Conservation (phyloP, 169 alveolate genomes). For the Plasmodium fragile region DNA sequence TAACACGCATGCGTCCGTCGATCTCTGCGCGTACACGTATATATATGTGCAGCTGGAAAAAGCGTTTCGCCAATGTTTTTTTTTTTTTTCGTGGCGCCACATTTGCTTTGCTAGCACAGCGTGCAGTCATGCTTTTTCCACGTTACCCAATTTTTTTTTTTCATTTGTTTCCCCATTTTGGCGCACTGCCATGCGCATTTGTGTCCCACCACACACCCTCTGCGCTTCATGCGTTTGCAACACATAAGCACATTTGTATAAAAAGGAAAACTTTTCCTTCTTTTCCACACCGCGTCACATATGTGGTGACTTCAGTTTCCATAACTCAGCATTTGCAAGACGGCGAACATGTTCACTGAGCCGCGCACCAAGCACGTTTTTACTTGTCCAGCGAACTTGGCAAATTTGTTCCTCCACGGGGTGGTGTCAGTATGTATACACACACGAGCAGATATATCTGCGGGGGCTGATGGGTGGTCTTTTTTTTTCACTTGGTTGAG, state of each 20-base stretch:
- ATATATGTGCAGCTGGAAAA: neutral
- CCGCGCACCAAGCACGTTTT: neutral
- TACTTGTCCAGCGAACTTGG: neutral
- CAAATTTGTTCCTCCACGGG: neutral
- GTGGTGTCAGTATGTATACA: neutral
- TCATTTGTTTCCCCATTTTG: neutral
- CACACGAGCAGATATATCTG: neutral
- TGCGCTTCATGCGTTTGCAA: neutral
- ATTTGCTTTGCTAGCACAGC: neutral
- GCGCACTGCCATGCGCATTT: neutral
- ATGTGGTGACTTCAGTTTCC: neutral
- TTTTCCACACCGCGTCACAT: neutral
- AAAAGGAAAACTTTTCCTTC: neutral
- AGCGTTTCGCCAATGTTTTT: neutral
- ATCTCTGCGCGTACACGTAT: neutral
- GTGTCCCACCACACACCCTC: neutral
- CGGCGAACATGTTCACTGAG: neutral
- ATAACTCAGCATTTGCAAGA: neutral
- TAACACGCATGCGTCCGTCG: neutral
- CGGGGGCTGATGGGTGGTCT: neutral
- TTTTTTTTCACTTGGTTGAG: neutral
- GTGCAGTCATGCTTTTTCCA: neutral
- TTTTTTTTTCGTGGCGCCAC: neutral
- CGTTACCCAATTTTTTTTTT: neutral
- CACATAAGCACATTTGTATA: neutral